Percentiles rank a stretch among this genome's conserved stretches.
These are phyloP conservation scores for Durotheca rogersii DNA, from an alignment of 495 filamentous ascomycete species.

Conservation along the genomic window DNA sequence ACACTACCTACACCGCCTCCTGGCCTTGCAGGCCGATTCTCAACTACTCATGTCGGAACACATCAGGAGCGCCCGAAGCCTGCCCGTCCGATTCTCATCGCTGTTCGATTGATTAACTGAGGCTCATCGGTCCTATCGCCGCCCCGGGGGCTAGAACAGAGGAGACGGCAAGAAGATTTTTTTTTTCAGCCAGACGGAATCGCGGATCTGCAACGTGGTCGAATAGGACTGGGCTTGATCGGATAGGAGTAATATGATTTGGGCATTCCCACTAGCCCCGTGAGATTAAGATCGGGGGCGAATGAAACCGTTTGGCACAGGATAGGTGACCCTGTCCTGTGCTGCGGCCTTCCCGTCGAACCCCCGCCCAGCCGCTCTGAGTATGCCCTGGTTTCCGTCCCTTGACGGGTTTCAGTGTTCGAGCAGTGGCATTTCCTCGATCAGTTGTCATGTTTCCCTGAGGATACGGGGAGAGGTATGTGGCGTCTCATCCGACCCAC, in stretches of 20 bases:
- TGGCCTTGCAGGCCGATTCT: slow-evolving; percentile 6
- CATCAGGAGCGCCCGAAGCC: slow-evolving; percentile 9
- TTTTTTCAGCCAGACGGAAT: slow-evolving; percentile 18
- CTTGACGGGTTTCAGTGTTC: slow-evolving; percentile 4
- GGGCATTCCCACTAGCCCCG: slow-evolving; percentile 19
- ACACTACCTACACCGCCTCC: slow-evolving; percentile 25
- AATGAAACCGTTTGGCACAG: slow-evolving; percentile 8
- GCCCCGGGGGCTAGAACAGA: slow-evolving; percentile 8
- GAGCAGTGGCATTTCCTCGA: slow-evolving; percentile 5
- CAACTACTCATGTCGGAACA: slow-evolving; percentile 26
- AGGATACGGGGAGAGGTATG: slow-evolving; percentile 19
- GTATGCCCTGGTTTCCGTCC: neutral
- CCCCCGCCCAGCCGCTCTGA: slow-evolving; percentile 1
- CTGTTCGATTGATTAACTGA: slow-evolving; percentile 23
- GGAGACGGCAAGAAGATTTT: slow-evolving; percentile 1
- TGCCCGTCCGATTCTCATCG: slow-evolving; percentile 30
- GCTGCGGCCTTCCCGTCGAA: slow-evolving; percentile 6
- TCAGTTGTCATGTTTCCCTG: slow-evolving; percentile 3
- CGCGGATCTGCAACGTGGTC: slow-evolving; percentile 26
- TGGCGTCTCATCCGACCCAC: neutral
- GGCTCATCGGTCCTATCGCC: slow-evolving; percentile 11
- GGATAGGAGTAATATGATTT: slow-evolving; percentile 13
- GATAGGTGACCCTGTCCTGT: slow-evolving; percentile 9
- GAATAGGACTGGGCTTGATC: slow-evolving; percentile 24
- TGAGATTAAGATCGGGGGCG: slow-evolving; percentile 11